Conservation (phyloP, 306 rosid species). For the Morella rubra region DNA sequence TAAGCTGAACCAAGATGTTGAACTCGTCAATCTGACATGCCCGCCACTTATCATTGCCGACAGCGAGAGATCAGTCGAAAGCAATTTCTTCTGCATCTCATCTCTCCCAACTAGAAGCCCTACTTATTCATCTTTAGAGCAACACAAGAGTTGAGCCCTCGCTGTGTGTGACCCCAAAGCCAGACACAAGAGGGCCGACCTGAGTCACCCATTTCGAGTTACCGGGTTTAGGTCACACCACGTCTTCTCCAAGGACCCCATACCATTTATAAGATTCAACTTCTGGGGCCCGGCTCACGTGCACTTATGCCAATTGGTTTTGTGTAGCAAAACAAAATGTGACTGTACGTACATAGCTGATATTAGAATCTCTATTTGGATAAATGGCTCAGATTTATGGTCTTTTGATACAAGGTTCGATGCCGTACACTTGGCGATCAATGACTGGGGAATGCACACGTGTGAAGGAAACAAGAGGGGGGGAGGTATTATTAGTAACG, state of each 20-base stretch:
- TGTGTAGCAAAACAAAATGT: constrained; percentile 28
- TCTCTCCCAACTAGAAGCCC: constrained; percentile 1
- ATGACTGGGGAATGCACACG: not conserved
- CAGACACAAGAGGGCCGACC: constrained; percentile 21
- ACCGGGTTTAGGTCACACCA: constrained; percentile 22
- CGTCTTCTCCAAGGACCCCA: constrained; percentile 28
- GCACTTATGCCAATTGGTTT: constrained; percentile 13
- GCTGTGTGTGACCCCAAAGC: constrained; percentile 14
- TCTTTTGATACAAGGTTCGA: not conserved
- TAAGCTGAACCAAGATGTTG: constrained; percentile 26
- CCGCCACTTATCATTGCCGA: constrained; percentile 40
- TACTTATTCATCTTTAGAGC: constrained; percentile 1
- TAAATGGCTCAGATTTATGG: not conserved
- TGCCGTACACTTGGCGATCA: not conserved
- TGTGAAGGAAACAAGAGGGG: not conserved
- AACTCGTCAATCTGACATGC: constrained; percentile 41
- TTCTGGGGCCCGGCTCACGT: constrained; percentile 32
- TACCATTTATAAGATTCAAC: not conserved
- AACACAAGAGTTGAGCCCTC: constrained; percentile 22
- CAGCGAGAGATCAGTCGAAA: constrained; percentile 20
- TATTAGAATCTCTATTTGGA: not conserved
- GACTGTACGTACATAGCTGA: not conserved
- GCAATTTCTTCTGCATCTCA: not conserved
- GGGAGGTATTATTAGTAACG: not conserved
- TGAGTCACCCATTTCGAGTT: constrained; percentile 22